Evolutionary conservation across 768 basidiomycete genomes (phyloP).

Genomic region (Xanthoconium purpureum): DNA sequence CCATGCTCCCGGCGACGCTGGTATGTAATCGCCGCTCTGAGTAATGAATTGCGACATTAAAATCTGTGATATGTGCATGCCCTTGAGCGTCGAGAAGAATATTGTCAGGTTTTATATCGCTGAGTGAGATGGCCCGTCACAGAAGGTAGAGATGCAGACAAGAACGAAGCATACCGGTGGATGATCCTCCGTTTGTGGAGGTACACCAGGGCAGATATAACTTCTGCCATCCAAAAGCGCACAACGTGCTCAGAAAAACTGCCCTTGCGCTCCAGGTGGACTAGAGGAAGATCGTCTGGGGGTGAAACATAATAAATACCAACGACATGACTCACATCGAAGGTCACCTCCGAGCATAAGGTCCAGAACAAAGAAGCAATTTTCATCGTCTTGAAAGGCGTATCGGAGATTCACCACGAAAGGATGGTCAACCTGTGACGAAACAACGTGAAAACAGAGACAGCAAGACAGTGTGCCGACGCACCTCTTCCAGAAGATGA

Average conservation of each 20-base stretch:
- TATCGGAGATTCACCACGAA: conserved; percentile 90
- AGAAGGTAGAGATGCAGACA: conserved; percentile 1
- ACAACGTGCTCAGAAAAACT: conserved; percentile 69
- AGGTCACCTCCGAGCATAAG: conserved; percentile 95
- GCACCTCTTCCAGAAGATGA: conserved; percentile 85
- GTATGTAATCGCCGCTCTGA: conserved; percentile 86
- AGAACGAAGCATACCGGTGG: conserved; percentile 65
- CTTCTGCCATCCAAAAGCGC: conserved; percentile 86
- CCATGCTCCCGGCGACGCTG: conserved; percentile 96
- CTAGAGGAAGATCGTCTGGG: conserved; percentile 37
- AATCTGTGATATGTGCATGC: conserved; percentile 96
- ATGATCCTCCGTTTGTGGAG: conserved; percentile 91
- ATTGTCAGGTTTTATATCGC: conserved; percentile 97
- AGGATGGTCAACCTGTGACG: conserved; percentile 74
- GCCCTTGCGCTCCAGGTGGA: conserved; percentile 76
- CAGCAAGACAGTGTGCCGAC: conserved; percentile 2
- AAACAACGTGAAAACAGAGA: conserved; percentile 9
- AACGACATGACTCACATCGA: conserved; percentile 58
- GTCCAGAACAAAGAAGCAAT: conserved; percentile 97
- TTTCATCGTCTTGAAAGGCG: conserved; percentile 96
- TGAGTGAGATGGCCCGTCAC: conserved; percentile 31
- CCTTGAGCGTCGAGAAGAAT: conserved; percentile 91
- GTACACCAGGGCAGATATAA: conserved; percentile 81
- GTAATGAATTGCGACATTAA: conserved; percentile 98
- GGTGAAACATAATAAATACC: neutral